A percentile compares a stretch with the other conserved stretches of the same genome.
These are phyloP conservation scores for Colletotrichum chrysophilum DNA, from an alignment of 2,329 filamentous ascomycete species.

Conservation along the genomic window DNA sequence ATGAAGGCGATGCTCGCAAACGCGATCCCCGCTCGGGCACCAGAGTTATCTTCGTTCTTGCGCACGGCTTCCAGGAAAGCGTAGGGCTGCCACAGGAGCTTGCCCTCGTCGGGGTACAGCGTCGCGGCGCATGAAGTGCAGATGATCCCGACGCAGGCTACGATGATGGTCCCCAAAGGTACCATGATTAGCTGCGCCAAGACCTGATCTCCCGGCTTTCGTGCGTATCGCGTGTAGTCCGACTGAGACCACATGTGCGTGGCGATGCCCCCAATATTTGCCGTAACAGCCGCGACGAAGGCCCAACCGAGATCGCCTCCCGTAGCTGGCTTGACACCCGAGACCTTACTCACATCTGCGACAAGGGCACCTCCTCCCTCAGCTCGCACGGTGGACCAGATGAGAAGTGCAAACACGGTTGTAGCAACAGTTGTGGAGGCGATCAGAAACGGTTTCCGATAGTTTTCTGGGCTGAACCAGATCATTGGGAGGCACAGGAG, in stretches of 20 bases:
- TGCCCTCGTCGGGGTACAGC: constrained; percentile 23
- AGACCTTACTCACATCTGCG: constrained; percentile 11
- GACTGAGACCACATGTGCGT: constrained; percentile 28
- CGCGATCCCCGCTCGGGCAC: neutral
- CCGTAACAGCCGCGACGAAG: constrained; percentile 27
- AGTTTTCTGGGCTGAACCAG: constrained; percentile 24
- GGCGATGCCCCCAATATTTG: constrained; percentile 28
- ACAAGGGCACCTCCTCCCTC: constrained; percentile 23
- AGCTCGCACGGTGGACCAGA: constrained; percentile 31
- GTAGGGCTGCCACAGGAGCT: constrained; percentile 29
- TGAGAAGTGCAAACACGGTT: constrained; percentile 30
- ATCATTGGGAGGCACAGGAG: constrained; percentile 23
- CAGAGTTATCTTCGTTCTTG: neutral
- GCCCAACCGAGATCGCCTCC: constrained; percentile 24
- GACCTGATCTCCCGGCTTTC: constrained; percentile 26
- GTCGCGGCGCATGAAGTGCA: constrained; percentile 28
- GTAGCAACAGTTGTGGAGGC: constrained; percentile 19
- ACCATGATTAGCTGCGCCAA: constrained; percentile 27
- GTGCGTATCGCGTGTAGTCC: constrained; percentile 29
- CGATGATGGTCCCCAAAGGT: constrained; percentile 25
- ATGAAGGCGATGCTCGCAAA: constrained; percentile 15
- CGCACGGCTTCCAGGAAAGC: constrained; percentile 24
- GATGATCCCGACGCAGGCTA: constrained; percentile 29
- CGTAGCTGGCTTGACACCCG: constrained; percentile 16
- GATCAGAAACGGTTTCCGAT: constrained; percentile 24